Evolutionary conservation across 805 yeast genomes (phyloP).

Genomic region (Candida odintsovae): DNA sequence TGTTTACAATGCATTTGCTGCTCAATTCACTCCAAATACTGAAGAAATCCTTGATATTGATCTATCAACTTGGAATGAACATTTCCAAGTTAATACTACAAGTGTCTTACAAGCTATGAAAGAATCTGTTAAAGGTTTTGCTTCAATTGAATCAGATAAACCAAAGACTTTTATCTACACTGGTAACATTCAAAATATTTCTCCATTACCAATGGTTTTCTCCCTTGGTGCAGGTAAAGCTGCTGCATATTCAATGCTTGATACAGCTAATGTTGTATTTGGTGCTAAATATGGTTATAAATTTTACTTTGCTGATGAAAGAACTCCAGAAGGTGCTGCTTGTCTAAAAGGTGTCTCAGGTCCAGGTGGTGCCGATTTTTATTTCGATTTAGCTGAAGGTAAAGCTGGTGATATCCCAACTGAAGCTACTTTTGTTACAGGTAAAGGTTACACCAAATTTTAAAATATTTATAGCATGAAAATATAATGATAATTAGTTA

Average conservation of each 20-base stretch:
- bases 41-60: conserved; percentile 1
- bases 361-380: conserved; percentile 3
- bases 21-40: background rate
- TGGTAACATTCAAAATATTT: conserved; percentile 2
- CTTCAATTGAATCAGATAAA: background rate
- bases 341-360: background rate
- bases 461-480: background rate
- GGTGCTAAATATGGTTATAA: background rate
- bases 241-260: background rate
- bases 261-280: background rate
- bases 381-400: conserved; percentile 4
- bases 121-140: background rate
- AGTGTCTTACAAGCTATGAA: background rate
- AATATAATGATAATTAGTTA: no score
- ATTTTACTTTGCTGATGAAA: conserved; percentile 4
- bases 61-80: background rate
- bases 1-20: conserved; percentile 3
- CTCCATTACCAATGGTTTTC: background rate
- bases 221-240: conserved; percentile 2
- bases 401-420: conserved; percentile 1
- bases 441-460: conserved; percentile 3
- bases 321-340: background rate
- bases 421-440: conserved; percentile 4
- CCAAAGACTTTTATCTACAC: conserved; percentile 5
- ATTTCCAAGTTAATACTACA: background rate